Evolutionary conservation across 495 filamentous ascomycete genomes (phyloP).

Genomic region (Daldinia decipiens): DNA sequence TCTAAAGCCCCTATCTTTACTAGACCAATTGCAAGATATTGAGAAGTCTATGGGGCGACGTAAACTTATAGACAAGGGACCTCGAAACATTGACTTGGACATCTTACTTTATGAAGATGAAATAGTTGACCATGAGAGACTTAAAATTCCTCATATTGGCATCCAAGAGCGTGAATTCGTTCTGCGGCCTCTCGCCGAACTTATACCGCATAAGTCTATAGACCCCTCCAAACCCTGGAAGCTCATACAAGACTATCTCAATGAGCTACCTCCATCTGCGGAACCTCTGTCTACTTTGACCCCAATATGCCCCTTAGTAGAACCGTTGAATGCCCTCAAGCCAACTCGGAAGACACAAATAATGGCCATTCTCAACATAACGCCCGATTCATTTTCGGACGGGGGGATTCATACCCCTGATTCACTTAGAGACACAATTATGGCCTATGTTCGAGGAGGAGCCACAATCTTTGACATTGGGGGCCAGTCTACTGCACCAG

Average conservation of each 20-base stretch:
- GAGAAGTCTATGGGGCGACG: conserved; percentile 80
- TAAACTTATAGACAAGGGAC: conserved; percentile 92
- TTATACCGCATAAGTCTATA: conserved; percentile 70
- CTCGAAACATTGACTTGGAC: conserved; percentile 92
- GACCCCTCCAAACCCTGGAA: conserved; percentile 61
- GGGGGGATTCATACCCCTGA: conserved; percentile 70
- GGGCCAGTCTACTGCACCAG: conserved; percentile 89
- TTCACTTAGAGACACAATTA: conserved; percentile 59
- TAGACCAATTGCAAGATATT: conserved; percentile 83
- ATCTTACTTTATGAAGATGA: conserved; percentile 87
- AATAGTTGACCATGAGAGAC: conserved; percentile 70
- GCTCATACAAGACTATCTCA: conserved; percentile 67
- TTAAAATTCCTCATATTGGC: conserved; percentile 83
- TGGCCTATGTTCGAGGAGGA: conserved; percentile 68
- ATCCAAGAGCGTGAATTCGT: conserved; percentile 96
- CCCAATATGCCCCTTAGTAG: conserved; percentile 67
- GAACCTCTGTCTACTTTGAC: conserved; percentile 73
- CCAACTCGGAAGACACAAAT: conserved; percentile 75
- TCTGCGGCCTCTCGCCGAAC: conserved; percentile 86
- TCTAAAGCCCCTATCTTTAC: conserved; percentile 75
- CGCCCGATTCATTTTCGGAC: conserved; percentile 97
- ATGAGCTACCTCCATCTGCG: conserved; percentile 63
- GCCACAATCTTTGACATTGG: conserved; percentile 91
- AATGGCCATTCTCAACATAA: conserved; percentile 96
- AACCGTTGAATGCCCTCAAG: conserved; percentile 70